Conservation (phyloP, 768 basidiomycete genomes). For the Lactifluus subvellereus region DNA sequence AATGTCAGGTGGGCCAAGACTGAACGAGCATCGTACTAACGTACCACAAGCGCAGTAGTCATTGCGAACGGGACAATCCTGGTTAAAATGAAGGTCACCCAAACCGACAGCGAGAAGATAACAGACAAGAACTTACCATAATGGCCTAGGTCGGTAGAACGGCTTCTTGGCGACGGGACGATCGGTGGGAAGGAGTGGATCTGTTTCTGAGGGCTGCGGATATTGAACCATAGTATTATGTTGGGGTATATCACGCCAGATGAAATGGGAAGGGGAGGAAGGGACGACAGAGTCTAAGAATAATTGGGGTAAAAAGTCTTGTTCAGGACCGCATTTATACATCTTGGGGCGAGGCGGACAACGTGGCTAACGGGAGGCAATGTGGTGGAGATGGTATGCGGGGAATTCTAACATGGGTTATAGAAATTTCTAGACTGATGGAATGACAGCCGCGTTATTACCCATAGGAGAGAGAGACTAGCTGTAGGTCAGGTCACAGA, state of each 20-base stretch:
- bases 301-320: neutral
- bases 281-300: neutral
- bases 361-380: slow-evolving; percentile 19
- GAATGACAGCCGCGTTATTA: neutral
- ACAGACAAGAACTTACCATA: slow-evolving; percentile 34
- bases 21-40: slow-evolving; percentile 24
- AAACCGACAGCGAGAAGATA: neutral
- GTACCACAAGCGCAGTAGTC: slow-evolving; percentile 58
- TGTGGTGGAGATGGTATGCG: neutral
- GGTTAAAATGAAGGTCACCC: neutral
- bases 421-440: slow-evolving; percentile 6
- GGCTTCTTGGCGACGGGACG: slow-evolving; percentile 35
- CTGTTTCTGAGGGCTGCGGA: slow-evolving; percentile 15
- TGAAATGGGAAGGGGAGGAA: neutral
- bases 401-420: neutral
- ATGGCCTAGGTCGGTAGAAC: slow-evolving; percentile 45
- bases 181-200: slow-evolving; percentile 14
- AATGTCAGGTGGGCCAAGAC: slow-evolving; percentile 4
- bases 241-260: neutral
- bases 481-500: neutral
- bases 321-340: slow-evolving; percentile 5
- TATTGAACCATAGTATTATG: slow-evolving; percentile 4
- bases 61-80: slow-evolving; percentile 74
- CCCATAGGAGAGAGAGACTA: neutral
- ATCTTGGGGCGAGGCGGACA: neutral